Percentiles rank a stretch among this genome's conserved stretches.
phyloP scores from a whole-genome alignment of 2,329 filamentous ascomycete species.

The Tolypocladium album region DNA sequence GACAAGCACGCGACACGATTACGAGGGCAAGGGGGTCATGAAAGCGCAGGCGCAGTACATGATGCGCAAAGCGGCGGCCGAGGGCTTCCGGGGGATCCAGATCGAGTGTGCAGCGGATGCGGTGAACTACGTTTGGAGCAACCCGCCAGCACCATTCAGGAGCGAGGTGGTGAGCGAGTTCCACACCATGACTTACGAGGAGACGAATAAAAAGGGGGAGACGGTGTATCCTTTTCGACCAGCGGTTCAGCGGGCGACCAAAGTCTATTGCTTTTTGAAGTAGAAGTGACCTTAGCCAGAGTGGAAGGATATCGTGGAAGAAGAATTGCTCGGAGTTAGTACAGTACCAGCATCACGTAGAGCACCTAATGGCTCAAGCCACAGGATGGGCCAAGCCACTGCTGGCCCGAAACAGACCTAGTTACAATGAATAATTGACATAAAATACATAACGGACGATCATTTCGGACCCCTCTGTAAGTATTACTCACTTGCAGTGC shows the following conservation, averaged over 20 bases:
- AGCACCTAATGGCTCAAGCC: no score
- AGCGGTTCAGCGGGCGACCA: conserved; percentile 4
- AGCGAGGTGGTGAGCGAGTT: conserved; percentile 6
- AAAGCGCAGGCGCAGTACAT: conserved; percentile 10
- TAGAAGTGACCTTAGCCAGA: neutral
- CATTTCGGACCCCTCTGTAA: no score
- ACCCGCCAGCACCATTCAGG: conserved; percentile 13
- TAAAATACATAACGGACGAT: no score
- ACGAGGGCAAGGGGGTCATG: conserved; percentile 15
- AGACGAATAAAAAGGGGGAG: conserved; percentile 3
- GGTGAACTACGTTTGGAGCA: conserved; percentile 14
- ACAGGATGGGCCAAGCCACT: no score
- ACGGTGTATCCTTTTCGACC: conserved; percentile 5
- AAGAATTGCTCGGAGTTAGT: neutral
- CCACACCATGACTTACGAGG: conserved; percentile 3
- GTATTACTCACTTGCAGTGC: neutral
- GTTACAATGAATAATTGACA: no score
- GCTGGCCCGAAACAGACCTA: no score
- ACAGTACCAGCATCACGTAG: no score
- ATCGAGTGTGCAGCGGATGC: conserved; percentile 12
- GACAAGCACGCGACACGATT: conserved; percentile 14
- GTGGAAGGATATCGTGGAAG: neutral
- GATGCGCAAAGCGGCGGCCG: conserved; percentile 9
- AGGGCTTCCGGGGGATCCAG: conserved; percentile 15
- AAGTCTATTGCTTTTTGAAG: conserved; percentile 5